These are phyloP conservation scores for Aspergillus kassunensis DNA, from an alignment of 495 filamentous ascomycete species.

Conservation along the genomic window DNA sequence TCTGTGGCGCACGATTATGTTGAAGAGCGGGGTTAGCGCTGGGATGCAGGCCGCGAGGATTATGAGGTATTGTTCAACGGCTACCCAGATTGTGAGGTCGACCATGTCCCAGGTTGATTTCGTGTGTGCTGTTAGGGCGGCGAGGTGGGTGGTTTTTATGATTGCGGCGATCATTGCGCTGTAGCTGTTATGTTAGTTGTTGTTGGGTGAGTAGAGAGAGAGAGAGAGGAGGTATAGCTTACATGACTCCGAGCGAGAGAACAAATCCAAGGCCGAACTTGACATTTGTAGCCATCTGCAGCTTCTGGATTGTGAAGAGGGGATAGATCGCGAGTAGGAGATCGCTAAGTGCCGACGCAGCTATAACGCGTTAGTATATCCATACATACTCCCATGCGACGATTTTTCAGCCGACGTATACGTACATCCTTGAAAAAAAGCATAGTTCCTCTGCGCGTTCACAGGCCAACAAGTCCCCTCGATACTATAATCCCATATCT, in stretches of 20 bases:
- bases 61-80: slow-evolving; percentile 13
- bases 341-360: slow-evolving; percentile 8
- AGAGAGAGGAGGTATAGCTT: too few species aligned
- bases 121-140: not conserved
- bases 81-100: slow-evolving; percentile 8
- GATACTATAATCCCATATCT: slow-evolving; percentile 4
- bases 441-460: slow-evolving; percentile 9
- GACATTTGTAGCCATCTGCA: slow-evolving; percentile 11
- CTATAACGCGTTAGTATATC: too few species aligned
- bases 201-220: not conserved
- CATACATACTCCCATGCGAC: too few species aligned
- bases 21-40: slow-evolving; percentile 9
- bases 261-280: slow-evolving; percentile 10
- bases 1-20: slow-evolving; percentile 6
- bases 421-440: slow-evolving; percentile 13
- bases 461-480: slow-evolving; percentile 8
- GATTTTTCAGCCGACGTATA: too few species aligned
- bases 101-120: slow-evolving; percentile 10
- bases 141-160: slow-evolving; percentile 12
- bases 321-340: slow-evolving; percentile 14
- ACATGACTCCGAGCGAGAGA: slow-evolving; percentile 15
- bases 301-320: slow-evolving; percentile 7
- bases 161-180: slow-evolving; percentile 17
- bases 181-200: not conserved
- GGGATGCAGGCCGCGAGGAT: slow-evolving; percentile 15